Evolutionary conservation across 1,139 yeast species (phyloP).

Genomic region (Yamadazyma pseudoaaseri): DNA sequence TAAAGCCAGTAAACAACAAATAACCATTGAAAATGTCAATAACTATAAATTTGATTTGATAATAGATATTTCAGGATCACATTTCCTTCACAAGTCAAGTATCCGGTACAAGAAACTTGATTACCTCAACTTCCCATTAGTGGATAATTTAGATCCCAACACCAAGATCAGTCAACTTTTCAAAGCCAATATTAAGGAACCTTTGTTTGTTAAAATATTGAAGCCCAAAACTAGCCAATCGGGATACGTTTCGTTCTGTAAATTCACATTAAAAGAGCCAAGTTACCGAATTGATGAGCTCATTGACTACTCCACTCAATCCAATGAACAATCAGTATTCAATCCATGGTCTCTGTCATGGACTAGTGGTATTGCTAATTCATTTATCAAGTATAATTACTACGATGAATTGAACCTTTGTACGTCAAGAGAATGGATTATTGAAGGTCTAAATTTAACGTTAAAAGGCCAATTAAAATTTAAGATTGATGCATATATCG

Average conservation of each 20-base stretch:
- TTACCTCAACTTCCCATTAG: conserved; percentile 31
- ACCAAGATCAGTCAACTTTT: conserved; percentile 24
- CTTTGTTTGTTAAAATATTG: conserved; percentile 34
- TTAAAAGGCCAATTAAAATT: conserved; percentile 29
- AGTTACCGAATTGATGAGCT: conserved; percentile 34
- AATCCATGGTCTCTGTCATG: conserved; percentile 39
- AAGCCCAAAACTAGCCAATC: conserved; percentile 38
- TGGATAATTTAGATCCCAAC: conserved; percentile 19
- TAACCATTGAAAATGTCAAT: conserved; percentile 22
- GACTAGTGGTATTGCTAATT: conserved; percentile 30
- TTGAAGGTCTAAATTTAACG: conserved; percentile 31
- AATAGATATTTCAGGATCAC: conserved; percentile 43
- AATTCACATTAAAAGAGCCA: conserved; percentile 30
- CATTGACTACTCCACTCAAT: conserved; percentile 21
- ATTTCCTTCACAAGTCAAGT: conserved; percentile 32
- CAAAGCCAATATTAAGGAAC: conserved; percentile 30
- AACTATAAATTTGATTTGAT: conserved; percentile 36
- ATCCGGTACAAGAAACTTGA: conserved; percentile 32
- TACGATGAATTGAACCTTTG: conserved; percentile 32
- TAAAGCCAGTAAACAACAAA: conserved; percentile 18
- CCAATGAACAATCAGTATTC: conserved; percentile 16
- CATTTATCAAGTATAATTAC: conserved; percentile 35
- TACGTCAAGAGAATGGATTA: conserved; percentile 29
- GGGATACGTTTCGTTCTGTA: conserved; percentile 38
- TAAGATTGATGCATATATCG: conserved; percentile 29